phyloP scores from a whole-genome alignment of 2,329 filamentous ascomycete genomes.

The Pseudocercospora pini-densiflorae region DNA sequence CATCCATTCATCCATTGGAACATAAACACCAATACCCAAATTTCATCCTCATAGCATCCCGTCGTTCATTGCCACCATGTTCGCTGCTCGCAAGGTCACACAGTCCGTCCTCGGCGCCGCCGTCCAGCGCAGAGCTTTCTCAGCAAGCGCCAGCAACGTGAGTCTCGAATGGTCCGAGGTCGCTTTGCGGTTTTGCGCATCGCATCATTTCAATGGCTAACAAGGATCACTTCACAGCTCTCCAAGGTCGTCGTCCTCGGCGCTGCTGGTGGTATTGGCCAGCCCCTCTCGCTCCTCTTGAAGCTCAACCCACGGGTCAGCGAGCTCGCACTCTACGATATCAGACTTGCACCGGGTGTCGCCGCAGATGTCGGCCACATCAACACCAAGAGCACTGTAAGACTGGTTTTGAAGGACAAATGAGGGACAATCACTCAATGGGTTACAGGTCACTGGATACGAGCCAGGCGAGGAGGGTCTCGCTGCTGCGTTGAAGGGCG shows the following conservation, averaged over 20 bases:
- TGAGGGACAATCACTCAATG: conserved; percentile 23
- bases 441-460: conserved; percentile 76
- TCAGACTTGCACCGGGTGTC: conserved; percentile 93
- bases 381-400: conserved; percentile 89
- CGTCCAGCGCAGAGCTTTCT: conserved; percentile 58
- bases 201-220: not conserved
- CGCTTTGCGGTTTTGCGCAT: not conserved
- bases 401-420: conserved; percentile 18
- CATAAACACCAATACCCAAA: not conserved
- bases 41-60: not conserved
- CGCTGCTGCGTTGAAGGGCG: conserved; percentile 76
- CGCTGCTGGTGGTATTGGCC: conserved; percentile 96
- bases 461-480: conserved; percentile 73
- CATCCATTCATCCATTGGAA: not conserved
- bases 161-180: conserved; percentile 27
- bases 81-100: conserved; percentile 60
- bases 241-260: conserved; percentile 98
- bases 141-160: conserved; percentile 57
- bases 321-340: conserved; percentile 97
- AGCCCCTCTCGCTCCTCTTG: conserved; percentile 94
- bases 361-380: conserved; percentile 98
- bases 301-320: conserved; percentile 97
- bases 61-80: conserved; percentile 63
- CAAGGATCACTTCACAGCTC: conserved; percentile 60
- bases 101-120: conserved; percentile 49